These are phyloP conservation scores for Entomophthora muscae DNA, from an alignment of 371 early-diverging fungal species.

Conservation along the genomic window DNA sequence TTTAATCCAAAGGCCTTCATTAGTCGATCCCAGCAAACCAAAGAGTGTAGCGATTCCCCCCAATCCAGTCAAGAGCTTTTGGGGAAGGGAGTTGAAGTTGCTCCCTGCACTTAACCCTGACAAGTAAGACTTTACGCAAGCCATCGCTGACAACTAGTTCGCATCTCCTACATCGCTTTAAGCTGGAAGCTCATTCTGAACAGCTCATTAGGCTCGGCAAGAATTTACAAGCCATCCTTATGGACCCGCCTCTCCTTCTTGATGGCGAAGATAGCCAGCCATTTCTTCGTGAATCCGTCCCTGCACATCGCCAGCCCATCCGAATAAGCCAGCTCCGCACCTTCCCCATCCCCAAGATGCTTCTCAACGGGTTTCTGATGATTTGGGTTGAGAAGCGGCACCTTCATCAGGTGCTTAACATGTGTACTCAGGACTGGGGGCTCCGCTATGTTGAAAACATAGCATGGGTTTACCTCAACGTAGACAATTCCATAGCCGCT, in stretches of 20 bases:
- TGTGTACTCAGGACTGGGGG: constrained; percentile 53
- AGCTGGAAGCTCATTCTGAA: neutral
- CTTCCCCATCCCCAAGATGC: constrained; percentile 35
- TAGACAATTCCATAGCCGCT: constrained; percentile 60
- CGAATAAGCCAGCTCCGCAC: neutral
- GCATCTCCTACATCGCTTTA: neutral
- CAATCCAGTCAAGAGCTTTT: constrained; percentile 58
- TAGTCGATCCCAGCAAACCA: constrained; percentile 56
- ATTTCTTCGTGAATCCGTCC: neutral
- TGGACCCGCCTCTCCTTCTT: constrained; percentile 76
- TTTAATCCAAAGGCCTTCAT: constrained; percentile 40
- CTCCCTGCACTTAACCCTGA: constrained; percentile 13
- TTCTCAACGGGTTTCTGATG: constrained; percentile 67
- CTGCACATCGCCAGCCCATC: neutral
- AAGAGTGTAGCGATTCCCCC: constrained; percentile 78
- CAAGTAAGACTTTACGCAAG: neutral
- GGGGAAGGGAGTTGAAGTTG: constrained; percentile 56
- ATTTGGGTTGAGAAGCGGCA: constrained; percentile 84
- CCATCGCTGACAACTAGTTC: neutral
- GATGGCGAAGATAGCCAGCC: constrained; percentile 26
- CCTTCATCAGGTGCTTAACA: constrained; percentile 49
- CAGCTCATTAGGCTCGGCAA: constrained; percentile 31
- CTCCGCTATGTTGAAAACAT: constrained; percentile 90
- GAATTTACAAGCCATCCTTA: constrained; percentile 60
- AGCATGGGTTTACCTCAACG: constrained; percentile 73